Percentiles rank a stretch among this genome's conserved stretches.
Evolutionary conservation across 257 asterid species (phyloP).

Genomic region (Primulina eburnea): DNA sequence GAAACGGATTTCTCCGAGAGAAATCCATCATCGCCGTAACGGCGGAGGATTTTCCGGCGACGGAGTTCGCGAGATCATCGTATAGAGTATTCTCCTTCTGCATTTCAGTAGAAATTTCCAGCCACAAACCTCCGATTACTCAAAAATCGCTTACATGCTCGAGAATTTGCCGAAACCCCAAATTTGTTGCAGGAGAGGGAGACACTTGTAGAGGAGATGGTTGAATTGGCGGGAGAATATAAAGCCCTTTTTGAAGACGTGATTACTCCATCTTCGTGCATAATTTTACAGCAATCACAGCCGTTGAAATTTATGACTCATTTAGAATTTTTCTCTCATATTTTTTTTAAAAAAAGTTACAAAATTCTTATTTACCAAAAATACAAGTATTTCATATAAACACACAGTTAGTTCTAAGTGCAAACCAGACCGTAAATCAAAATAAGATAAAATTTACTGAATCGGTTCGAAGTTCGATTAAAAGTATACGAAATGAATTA

Average conservation of each 20-base stretch:
- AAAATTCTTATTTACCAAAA: no score
- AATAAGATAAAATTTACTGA: no score
- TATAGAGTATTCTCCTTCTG: neutral
- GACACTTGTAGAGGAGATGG: no score
- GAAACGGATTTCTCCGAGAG: slow-evolving; percentile 40
- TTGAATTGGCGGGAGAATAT: neutral
- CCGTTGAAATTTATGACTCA: neutral
- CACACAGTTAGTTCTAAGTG: no score
- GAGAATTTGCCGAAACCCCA: neutral
- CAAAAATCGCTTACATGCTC: neutral
- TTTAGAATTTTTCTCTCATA: no score
- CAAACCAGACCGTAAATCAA: no score
- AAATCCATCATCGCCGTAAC: slow-evolving; percentile 28
- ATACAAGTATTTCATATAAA: no score
- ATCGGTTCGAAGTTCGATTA: neutral
- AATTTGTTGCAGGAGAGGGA: neutral
- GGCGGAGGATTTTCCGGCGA: slow-evolving; percentile 28
- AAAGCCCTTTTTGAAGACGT: neutral
- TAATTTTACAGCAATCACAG: neutral
- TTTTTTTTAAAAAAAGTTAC: no score
- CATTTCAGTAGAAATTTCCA: slow-evolving; percentile 7
- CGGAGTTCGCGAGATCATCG: neutral
- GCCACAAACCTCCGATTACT: neutral
- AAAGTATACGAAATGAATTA: no score
- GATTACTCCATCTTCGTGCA: neutral